A percentile compares a stretch with the other conserved stretches of the same genome.
Evolutionary conservation across 805 yeast genomes (phyloP).

Genomic region (Priceomyces medius): DNA sequence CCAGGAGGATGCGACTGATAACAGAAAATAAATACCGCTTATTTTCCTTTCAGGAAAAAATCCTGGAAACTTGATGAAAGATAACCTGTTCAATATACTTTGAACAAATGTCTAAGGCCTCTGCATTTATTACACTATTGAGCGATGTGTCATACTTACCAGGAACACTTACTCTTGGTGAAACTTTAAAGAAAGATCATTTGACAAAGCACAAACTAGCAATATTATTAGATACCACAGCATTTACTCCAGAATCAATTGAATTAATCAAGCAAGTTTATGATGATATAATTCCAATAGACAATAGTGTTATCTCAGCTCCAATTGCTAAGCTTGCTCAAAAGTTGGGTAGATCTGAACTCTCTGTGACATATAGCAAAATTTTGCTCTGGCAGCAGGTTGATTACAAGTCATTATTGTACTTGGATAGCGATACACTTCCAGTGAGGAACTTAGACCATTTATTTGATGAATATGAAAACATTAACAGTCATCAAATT

Average conservation of each 20-base stretch:
- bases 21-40: neutral
- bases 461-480: slow-evolving; percentile 22
- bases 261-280: slow-evolving; percentile 23
- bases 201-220: slow-evolving; percentile 18
- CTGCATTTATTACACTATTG: slow-evolving; percentile 36
- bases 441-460: slow-evolving; percentile 39
- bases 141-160: slow-evolving; percentile 54
- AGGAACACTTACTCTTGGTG: slow-evolving; percentile 55
- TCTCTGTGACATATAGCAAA: slow-evolving; percentile 55
- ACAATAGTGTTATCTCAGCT: slow-evolving; percentile 14
- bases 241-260: slow-evolving; percentile 27
- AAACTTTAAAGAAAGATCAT: slow-evolving; percentile 21
- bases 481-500: slow-evolving; percentile 19
- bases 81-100: too few species aligned
- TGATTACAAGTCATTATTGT: slow-evolving; percentile 48
- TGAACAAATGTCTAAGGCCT: neutral
- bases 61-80: too few species aligned
- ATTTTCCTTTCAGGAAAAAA: neutral
- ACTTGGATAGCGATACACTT: slow-evolving; percentile 65
- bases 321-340: slow-evolving; percentile 24
- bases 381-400: slow-evolving; percentile 53
- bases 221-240: slow-evolving; percentile 31
- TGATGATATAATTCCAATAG: slow-evolving; percentile 27
- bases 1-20: neutral
- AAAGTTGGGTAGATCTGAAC: slow-evolving; percentile 51